phyloP scores from a whole-genome alignment of 1,284 basidiomycete genomes.

The Microbotryomycetes sp. region DNA sequence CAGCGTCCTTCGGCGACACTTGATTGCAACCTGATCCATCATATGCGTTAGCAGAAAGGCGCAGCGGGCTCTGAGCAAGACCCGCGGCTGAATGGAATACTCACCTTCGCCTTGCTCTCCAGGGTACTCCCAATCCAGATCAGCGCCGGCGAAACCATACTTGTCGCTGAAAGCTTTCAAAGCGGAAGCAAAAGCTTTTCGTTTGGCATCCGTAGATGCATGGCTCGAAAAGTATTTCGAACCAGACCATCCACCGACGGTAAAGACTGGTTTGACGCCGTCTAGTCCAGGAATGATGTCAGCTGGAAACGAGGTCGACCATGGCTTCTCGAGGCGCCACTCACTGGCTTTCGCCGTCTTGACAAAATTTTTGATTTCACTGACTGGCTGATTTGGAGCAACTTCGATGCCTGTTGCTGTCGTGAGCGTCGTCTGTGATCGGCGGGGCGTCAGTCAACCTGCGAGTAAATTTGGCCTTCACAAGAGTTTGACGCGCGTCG shows the following conservation, averaged over 20 bases:
- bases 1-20: neutral
- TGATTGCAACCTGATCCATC: neutral
- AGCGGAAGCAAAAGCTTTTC: conserved; percentile 11
- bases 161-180: neutral
- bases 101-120: neutral
- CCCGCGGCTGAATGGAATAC: neutral
- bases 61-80: too few species aligned
- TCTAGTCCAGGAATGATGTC: neutral
- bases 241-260: conserved; percentile 26
- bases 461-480: too few species aligned
- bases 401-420: neutral
- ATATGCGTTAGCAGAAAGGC: too few species aligned
- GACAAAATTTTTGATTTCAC: neutral
- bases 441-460: neutral
- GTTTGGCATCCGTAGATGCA: conserved; percentile 3
- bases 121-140: conserved; percentile 21
- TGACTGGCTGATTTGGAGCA: neutral
- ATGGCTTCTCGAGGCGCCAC: too few species aligned
- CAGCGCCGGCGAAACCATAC: conserved; percentile 3
- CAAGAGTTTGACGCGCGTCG: neutral
- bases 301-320: too few species aligned
- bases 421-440: neutral
- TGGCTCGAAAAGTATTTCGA: conserved; percentile 20
- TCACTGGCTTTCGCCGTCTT: neutral
- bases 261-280: conserved; percentile 8